Percentiles rank a stretch among this genome's conserved stretches.
These are phyloP conservation scores for Claviceps sp. DNA, from an alignment of 2,329 filamentous ascomycete genomes.

Conservation along the genomic window DNA sequence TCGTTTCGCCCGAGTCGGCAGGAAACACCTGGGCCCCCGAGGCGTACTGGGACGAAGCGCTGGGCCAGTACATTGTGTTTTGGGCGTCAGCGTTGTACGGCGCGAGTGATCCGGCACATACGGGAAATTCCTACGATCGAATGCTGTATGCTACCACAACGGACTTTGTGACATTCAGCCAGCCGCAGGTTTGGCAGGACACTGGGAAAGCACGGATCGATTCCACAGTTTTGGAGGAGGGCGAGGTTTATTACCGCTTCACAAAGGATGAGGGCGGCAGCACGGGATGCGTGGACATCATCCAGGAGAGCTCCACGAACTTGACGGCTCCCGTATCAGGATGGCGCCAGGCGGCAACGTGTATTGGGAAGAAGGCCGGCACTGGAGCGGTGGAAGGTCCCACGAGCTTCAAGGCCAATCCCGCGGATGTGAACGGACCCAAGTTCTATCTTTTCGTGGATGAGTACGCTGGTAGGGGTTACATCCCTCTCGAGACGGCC, in stretches of 20 bases:
- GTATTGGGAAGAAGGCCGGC: not conserved
- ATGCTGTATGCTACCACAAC: not conserved
- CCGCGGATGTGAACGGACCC: not conserved
- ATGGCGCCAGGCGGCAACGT: not conserved
- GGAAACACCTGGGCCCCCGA: slow-evolving; percentile 1
- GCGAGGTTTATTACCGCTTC: not conserved
- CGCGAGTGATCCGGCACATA: not conserved
- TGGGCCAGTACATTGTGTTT: slow-evolving; percentile 1
- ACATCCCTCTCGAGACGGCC: not conserved
- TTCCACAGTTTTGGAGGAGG: not conserved
- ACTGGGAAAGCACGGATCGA: not conserved
- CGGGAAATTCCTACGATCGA: not conserved
- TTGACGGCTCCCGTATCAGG: not conserved
- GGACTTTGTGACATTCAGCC: not conserved
- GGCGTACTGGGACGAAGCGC: not conserved
- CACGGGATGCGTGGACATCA: not conserved
- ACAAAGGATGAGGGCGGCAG: slow-evolving; percentile 1
- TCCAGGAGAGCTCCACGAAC: not conserved
- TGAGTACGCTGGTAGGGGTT: slow-evolving; percentile 1
- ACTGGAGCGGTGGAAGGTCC: not conserved
- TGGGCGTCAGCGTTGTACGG: not conserved
- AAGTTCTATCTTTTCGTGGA: not conserved
- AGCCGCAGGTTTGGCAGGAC: not conserved
- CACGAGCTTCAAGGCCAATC: slow-evolving; percentile 1
- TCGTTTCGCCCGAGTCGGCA: not conserved